A percentile compares a stretch with the other conserved stretches of the same genome.
Evolutionary conservation across 192 early-diverging fungal species (phyloP).

Genomic region (Coemansia nantahalensis): DNA sequence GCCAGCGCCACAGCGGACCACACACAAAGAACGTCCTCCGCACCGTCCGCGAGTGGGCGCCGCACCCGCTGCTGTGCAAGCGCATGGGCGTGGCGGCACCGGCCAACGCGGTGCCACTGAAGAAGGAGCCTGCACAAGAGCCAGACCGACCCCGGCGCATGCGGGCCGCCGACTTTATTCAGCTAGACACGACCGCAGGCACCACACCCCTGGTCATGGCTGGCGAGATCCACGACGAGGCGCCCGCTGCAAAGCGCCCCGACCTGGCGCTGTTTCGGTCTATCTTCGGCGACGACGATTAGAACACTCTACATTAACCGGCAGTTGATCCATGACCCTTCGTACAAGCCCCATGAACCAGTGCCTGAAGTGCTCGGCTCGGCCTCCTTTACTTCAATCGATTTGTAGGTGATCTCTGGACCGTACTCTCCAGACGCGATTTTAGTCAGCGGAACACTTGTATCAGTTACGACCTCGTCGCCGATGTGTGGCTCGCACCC

Average conservation of each 20-base stretch:
- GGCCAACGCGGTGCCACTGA: not conserved
- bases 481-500: too few species aligned
- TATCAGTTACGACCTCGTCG: too few species aligned
- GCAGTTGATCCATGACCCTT: too few species aligned
- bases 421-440: too few species aligned
- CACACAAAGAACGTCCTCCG: conserved; percentile 4
- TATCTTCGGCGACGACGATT: conserved; percentile 24
- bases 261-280: conserved; percentile 26
- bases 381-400: too few species aligned
- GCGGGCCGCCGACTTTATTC: conserved; percentile 30
- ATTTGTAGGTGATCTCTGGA: too few species aligned
- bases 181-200: not conserved
- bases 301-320: not conserved
- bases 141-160: conserved; percentile 1
- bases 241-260: not conserved
- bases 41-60: conserved; percentile 22
- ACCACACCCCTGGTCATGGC: conserved; percentile 7
- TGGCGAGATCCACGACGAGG: not conserved
- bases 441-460: too few species aligned
- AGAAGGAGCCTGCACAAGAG: not conserved
- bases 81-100: conserved; percentile 27
- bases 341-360: too few species aligned
- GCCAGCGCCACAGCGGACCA: not conserved
- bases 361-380: too few species aligned
- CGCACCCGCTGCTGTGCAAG: conserved; percentile 28